Percentiles rank a stretch among this genome's conserved stretches.
phyloP scores from a whole-genome alignment of 73 alveolate genomes.

The Tetrahymena thermophila region DNA sequence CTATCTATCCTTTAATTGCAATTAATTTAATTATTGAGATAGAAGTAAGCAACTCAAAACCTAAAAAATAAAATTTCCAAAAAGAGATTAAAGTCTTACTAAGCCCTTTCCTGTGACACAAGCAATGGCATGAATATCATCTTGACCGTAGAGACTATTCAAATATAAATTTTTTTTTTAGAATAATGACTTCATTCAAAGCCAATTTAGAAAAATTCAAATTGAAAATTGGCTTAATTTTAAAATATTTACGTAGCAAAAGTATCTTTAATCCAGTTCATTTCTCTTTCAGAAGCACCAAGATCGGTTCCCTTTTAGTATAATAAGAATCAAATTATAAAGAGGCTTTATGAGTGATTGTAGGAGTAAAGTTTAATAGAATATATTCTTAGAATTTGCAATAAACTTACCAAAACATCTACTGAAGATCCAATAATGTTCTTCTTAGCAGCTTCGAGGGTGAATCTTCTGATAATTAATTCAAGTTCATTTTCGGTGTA shows the following conservation, averaged over 20 bases:
- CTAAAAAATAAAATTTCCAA: neutral
- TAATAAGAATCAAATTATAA: neutral
- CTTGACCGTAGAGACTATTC: conserved; percentile 42
- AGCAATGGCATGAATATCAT: conserved; percentile 65
- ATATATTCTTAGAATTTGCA: neutral
- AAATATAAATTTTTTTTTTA: neutral
- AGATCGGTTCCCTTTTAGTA: conserved; percentile 67
- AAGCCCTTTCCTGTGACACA: conserved; percentile 75
- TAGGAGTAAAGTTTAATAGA: neutral
- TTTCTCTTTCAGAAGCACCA: conserved; percentile 77
- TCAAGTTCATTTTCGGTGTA: conserved; percentile 62
- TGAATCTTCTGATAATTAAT: conserved; percentile 69
- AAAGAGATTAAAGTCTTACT: neutral
- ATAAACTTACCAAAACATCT: conserved; percentile 15
- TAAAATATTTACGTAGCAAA: conserved; percentile 19
- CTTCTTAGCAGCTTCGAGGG: conserved; percentile 76
- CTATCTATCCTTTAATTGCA: conserved; percentile 63
- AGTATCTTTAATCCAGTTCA: conserved; percentile 89
- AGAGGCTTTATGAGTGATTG: neutral
- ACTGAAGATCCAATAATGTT: conserved; percentile 67
- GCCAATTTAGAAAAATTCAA: neutral
- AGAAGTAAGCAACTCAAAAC: neutral
- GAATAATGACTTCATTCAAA: neutral
- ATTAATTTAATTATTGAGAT: conserved; percentile 60
- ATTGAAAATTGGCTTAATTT: neutral